Evolutionary conservation across 208 protist genomes (phyloP).

Genomic region (Leptomonas seymouri): DNA sequence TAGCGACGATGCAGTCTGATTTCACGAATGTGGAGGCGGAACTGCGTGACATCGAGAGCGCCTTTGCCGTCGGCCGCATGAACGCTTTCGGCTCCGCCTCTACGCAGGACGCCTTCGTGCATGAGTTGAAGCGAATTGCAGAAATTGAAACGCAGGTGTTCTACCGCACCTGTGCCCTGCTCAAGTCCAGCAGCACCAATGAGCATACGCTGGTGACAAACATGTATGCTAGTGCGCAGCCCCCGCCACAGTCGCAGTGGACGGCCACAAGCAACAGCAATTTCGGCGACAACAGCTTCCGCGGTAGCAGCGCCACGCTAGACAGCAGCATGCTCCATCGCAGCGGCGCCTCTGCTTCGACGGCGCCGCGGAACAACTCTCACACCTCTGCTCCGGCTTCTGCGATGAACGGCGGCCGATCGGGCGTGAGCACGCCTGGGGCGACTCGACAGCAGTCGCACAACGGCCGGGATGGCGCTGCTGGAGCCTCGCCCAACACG

Average conservation of each 20-base stretch:
- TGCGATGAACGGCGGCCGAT: slow-evolving; percentile 4
- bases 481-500: background rate
- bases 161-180: slow-evolving; percentile 75
- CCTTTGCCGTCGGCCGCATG: slow-evolving; percentile 84
- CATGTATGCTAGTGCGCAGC: slow-evolving; percentile 67
- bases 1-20: slow-evolving; percentile 56
- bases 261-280: slow-evolving; percentile 12
- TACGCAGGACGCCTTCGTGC: slow-evolving; percentile 75
- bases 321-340: slow-evolving; percentile 26
- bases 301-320: slow-evolving; percentile 32
- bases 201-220: slow-evolving; percentile 69
- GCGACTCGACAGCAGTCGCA: slow-evolving; percentile 24
- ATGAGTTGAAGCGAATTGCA: slow-evolving; percentile 75
- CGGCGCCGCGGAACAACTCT: background rate
- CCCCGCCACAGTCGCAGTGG: slow-evolving; percentile 34
- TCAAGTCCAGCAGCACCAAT: slow-evolving; percentile 62
- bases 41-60: slow-evolving; percentile 80
- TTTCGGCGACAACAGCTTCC: slow-evolving; percentile 28
- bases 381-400: slow-evolving; percentile 1
- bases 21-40: slow-evolving; percentile 80
- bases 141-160: slow-evolving; percentile 89
- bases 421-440: slow-evolving; percentile 4
- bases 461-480: slow-evolving; percentile 13
- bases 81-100: slow-evolving; percentile 76
- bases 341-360: slow-evolving; percentile 4